Evolutionary conservation across 1,139 yeast genomes (phyloP).

Genomic region (Scheffersomyces parashehatae): DNA sequence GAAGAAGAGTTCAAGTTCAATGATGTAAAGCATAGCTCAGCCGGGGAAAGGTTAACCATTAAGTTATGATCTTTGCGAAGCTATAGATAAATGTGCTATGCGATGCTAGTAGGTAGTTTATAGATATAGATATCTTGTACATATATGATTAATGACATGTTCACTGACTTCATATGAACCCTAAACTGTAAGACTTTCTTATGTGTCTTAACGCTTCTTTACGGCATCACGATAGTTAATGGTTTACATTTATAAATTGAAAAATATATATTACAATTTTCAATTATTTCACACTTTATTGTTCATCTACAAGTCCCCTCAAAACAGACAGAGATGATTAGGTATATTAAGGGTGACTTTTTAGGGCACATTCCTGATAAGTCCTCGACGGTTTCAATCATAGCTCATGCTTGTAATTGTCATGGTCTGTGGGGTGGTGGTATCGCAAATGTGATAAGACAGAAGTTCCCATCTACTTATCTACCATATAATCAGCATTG

Average conservation of each 20-base stretch:
- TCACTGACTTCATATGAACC: too few relatives aligned
- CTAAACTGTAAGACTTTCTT: neutral
- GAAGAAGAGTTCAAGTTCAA: constrained; percentile 46
- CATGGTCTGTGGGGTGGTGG: constrained; percentile 88
- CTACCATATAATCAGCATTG: constrained; percentile 51
- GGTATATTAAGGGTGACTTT: constrained; percentile 63
- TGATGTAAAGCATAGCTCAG: constrained; percentile 40
- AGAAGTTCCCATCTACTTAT: constrained; percentile 53
- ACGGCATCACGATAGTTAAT: too few relatives aligned
- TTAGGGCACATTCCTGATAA: constrained; percentile 37
- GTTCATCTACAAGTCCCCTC: too few relatives aligned
- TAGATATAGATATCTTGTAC: neutral
- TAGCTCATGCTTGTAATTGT: constrained; percentile 81
- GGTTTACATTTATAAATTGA: neutral
- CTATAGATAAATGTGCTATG: too few relatives aligned
- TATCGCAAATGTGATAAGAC: constrained; percentile 56
- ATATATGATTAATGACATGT: neutral
- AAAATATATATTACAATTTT: too few relatives aligned
- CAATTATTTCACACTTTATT: too few relatives aligned
- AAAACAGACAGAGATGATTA: constrained; percentile 20
- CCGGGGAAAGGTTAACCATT: constrained; percentile 38
- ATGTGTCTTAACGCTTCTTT: too few relatives aligned
- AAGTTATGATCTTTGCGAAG: neutral
- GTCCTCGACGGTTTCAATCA: constrained; percentile 31
- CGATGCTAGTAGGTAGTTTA: too few relatives aligned